phyloP scores from a whole-genome alignment of 768 basidiomycete species.

The Trametes villosa region DNA sequence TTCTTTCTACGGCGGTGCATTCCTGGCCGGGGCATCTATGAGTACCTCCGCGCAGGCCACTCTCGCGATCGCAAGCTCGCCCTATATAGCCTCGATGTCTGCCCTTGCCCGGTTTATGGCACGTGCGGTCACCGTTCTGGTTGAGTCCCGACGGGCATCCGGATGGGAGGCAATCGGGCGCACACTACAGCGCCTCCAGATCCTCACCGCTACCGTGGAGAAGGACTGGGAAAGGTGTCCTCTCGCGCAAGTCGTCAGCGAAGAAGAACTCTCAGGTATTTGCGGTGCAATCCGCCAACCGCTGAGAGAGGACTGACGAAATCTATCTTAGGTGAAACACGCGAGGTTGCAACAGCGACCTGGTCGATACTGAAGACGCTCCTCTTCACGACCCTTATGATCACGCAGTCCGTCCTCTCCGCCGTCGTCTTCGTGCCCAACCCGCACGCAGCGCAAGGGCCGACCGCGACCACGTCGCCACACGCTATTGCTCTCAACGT shows the following conservation, averaged over 20 bases:
- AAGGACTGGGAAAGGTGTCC: constrained; percentile 35
- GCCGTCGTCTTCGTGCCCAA: constrained; percentile 53
- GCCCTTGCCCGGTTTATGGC: constrained; percentile 29
- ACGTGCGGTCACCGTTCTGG: constrained; percentile 29
- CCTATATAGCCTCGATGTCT: constrained; percentile 31
- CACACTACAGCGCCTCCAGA: constrained; percentile 24
- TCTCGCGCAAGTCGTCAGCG: constrained; percentile 31
- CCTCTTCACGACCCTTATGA: constrained; percentile 74
- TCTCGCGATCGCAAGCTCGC: constrained; percentile 24
- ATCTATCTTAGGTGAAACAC: no score
- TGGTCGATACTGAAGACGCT: constrained; percentile 78
- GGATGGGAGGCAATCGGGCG: constrained; percentile 34
- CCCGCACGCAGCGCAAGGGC: constrained; percentile 31
- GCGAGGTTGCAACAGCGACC: constrained; percentile 49
- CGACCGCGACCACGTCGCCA: constrained; percentile 32
- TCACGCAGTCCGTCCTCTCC: constrained; percentile 64
- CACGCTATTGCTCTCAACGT: constrained; percentile 56
- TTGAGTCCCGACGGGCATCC: constrained; percentile 28
- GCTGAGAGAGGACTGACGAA: no score
- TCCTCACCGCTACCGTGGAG: constrained; percentile 29
- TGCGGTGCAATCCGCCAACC: no score
- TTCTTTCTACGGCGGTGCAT: constrained; percentile 61
- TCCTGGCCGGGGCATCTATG: constrained; percentile 41
- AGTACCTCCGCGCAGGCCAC: constrained; percentile 21
- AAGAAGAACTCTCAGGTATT: constrained; percentile 35